phyloP scores from a whole-genome alignment of 1,284 basidiomycete genomes.

The Cutaneotrichosporon dermatis region DNA sequence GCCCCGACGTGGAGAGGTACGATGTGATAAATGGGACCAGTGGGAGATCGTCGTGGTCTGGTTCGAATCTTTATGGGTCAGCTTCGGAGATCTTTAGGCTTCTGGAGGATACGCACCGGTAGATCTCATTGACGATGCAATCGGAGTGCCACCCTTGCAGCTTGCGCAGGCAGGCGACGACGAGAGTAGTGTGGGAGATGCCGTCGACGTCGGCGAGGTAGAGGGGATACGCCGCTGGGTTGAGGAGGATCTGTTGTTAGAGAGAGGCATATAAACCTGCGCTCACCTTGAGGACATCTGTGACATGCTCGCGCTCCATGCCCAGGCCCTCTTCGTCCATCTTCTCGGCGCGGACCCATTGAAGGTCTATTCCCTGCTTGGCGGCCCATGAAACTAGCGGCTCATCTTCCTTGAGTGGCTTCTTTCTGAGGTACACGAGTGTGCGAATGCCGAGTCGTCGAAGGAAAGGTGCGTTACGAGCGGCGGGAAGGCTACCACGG shows the following conservation, averaged over 20 bases:
- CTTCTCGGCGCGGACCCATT: constrained; percentile 41
- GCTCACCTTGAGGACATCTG: constrained; percentile 38
- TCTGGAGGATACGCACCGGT: constrained; percentile 24
- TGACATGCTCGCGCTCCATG: constrained; percentile 37
- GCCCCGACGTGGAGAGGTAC: constrained; percentile 25
- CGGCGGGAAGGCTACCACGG: constrained; percentile 35
- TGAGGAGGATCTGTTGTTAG: constrained; percentile 29
- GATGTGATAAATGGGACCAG: constrained; percentile 36
- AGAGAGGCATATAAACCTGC: constrained; percentile 2
- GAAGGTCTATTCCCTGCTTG: constrained; percentile 23
- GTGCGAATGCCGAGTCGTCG: constrained; percentile 55
- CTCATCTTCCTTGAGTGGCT: constrained; percentile 41
- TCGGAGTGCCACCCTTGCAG: constrained; percentile 44
- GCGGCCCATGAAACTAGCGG: constrained; percentile 27
- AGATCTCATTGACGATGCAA: constrained; percentile 39
- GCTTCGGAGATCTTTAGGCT: background rate
- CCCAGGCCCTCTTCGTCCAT: constrained; percentile 44
- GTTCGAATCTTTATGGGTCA: constrained; percentile 31
- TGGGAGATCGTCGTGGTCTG: constrained; percentile 42
- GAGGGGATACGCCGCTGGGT: constrained; percentile 36
- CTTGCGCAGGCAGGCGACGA: constrained; percentile 42
- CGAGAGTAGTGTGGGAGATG: constrained; percentile 42
- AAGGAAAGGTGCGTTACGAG: constrained; percentile 38
- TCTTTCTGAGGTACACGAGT: constrained; percentile 55
- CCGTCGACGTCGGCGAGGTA: constrained; percentile 44